These are phyloP conservation scores for Phytophthora colocasiae DNA, from an alignment of 352 stramenopile genomes.

Conservation along the genomic window DNA sequence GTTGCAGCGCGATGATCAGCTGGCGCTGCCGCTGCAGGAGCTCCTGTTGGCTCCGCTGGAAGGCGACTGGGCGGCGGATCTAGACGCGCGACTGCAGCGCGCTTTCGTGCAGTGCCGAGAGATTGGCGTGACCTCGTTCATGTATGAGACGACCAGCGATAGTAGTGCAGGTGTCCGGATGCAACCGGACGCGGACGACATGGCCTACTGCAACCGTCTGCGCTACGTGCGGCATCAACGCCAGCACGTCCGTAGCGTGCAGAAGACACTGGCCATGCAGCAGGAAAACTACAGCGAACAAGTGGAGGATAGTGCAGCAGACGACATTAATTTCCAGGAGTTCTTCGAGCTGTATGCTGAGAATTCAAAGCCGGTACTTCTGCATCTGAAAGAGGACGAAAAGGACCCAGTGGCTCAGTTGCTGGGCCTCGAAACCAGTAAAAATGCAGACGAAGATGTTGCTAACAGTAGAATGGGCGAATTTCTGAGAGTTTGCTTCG, in stretches of 20 bases:
- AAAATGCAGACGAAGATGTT: constrained; percentile 5
- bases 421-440: constrained; percentile 17
- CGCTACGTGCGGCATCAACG: constrained; percentile 62
- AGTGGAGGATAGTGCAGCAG: constrained; percentile 24
- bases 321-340: constrained; percentile 56
- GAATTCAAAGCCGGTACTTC: constrained; percentile 41
- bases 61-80: constrained; percentile 4
- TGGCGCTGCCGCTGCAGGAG: constrained; percentile 37
- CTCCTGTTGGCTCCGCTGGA: constrained; percentile 35
- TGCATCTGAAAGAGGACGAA: constrained; percentile 24
- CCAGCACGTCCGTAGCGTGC: constrained; percentile 40
- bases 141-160: constrained; percentile 17
- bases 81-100: constrained; percentile 45
- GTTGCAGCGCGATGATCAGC: constrained; percentile 30
- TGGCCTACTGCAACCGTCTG: constrained; percentile 51
- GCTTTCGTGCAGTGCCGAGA: constrained; percentile 45
- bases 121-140: constrained; percentile 30
- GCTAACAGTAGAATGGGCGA: constrained; percentile 3
- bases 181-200: constrained; percentile 17
- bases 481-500: constrained; percentile 36
- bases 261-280: constrained; percentile 22
- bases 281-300: background rate
- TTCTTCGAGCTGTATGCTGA: constrained; percentile 73
- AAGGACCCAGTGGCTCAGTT: constrained; percentile 20
- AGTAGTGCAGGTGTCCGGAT: constrained; percentile 1